Evolutionary conservation across 768 basidiomycete species (phyloP), one percentile per base, ranked within the genome.

Genomic region (Cystobasidium tubakii): DNA sequence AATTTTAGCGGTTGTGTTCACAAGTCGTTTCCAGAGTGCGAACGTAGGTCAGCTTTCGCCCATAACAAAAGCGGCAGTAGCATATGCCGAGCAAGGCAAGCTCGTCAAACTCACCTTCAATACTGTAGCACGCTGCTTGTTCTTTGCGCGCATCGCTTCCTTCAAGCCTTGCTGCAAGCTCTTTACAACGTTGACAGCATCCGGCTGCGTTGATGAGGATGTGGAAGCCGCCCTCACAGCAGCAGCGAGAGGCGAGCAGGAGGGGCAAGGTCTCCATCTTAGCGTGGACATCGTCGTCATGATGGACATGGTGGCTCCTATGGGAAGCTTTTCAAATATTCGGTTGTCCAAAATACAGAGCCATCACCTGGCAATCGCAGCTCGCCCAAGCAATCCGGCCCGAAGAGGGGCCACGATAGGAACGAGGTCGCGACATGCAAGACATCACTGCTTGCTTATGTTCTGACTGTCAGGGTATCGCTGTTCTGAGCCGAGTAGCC

Each of bases 31-130:
- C n/a, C n/a, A n/a, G n/a, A n/a, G n/a, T 55, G 27, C 9, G 53
- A 55, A 29, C 27, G 23, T 6, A 60, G 57, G 46, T 50, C 46
- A 50, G 46, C 46, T 50, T 50, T 19, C 21, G n/a, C 46, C 46
- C 3, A 50, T 9, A 42, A 29, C 42, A 29, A 55, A 55, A n/a
- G 53, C 21, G 9, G n/a, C 53, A 55, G 27, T 55, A n/a, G n/a
- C n/a, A n/a, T n/a, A n/a, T n/a, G n/a, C n/a, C n/a, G 27, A 6
- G 53, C 53, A 55, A 7, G n/a, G n/a, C 53, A n/a, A 36, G n/a
- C n/a, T n/a, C n/a, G n/a, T n/a, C n/a, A 31, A 12, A 55, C 34
- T 36, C 55, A 71, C 69, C 54, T 71, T 71, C 54, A 71, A 60
- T 21, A 71, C 69, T 31, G 62, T 54, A 34, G 36, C 44, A 9